phyloP scores from a whole-genome alignment of 805 yeast genomes.

The Starmerella bacillaris region DNA sequence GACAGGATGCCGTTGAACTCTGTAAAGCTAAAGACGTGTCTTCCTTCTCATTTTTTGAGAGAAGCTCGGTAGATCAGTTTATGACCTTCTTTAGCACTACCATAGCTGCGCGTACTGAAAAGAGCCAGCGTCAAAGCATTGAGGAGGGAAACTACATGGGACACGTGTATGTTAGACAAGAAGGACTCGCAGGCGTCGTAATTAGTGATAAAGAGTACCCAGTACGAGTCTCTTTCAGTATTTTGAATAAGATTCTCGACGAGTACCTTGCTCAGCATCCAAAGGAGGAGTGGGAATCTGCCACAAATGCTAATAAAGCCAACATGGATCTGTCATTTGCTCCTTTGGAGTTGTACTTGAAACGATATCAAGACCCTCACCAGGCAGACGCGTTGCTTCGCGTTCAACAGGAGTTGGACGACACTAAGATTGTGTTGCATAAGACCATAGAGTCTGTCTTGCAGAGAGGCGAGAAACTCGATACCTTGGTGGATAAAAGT shows the following conservation, averaged over 20 bases:
- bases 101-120: slow-evolving; percentile 66
- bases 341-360: slow-evolving; percentile 48
- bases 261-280: slow-evolving; percentile 69
- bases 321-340: slow-evolving; percentile 36
- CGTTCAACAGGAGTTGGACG: slow-evolving; percentile 95
- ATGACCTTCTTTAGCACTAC: slow-evolving; percentile 89
- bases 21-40: slow-evolving; percentile 66
- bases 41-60: slow-evolving; percentile 77
- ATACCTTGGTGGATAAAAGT: slow-evolving; percentile 82
- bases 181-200: slow-evolving; percentile 80
- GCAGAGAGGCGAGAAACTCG: slow-evolving; percentile 92
- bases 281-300: slow-evolving; percentile 40
- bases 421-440: slow-evolving; percentile 88
- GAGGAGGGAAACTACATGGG: slow-evolving; percentile 86
- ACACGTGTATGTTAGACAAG: slow-evolving; percentile 76
- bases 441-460: slow-evolving; percentile 87
- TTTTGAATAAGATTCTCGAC: slow-evolving; percentile 76
- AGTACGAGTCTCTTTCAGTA: slow-evolving; percentile 85
- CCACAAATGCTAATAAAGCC: slow-evolving; percentile 21
- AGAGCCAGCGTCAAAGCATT: slow-evolving; percentile 85
- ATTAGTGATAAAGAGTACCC: slow-evolving; percentile 94
- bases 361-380: slow-evolving; percentile 85
- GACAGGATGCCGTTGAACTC: slow-evolving; percentile 49
- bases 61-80: slow-evolving; percentile 67
- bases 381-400: slow-evolving; percentile 95